Conservation (phyloP, 164 flowering plant species). For the Macadamia integrifolia region DNA sequence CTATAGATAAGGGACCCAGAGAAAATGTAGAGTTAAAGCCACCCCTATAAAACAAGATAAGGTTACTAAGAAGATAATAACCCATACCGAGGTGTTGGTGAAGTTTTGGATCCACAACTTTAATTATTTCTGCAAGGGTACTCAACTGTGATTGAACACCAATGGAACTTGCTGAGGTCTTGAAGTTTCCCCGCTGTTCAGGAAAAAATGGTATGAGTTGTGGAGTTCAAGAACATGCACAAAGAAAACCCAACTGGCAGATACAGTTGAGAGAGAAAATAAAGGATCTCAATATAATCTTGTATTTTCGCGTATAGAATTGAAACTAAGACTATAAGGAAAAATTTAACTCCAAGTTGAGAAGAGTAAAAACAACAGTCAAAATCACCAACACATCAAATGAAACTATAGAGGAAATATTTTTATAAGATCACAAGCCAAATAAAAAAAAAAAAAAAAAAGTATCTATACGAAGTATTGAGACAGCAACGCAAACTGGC, state of each 20-base stretch:
- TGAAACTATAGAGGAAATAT: not conserved
- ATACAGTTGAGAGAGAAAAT: not conserved
- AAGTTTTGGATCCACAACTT: conserved; percentile 80
- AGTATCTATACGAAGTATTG: too few species aligned
- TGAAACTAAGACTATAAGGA: not conserved
- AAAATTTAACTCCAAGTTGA: not conserved
- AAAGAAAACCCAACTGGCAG: not conserved
- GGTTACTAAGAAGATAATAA: not conserved
- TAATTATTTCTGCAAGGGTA: conserved; percentile 60
- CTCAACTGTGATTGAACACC: conserved; percentile 87
- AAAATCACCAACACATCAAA: not conserved
- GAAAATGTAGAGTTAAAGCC: not conserved
- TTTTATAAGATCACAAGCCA: not conserved
- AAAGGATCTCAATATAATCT: not conserved
- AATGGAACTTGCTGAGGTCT: conserved; percentile 51
- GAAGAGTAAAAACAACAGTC: not conserved
- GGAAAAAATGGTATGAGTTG: conserved; percentile 13
- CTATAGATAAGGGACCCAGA: not conserved
- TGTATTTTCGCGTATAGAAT: not conserved
- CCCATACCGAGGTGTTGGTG: conserved; percentile 88
- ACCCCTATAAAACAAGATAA: not conserved
- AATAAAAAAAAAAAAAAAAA: not conserved
- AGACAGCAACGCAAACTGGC: too few species aligned
- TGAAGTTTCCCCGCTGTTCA: conserved; percentile 77
- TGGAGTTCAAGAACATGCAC: not conserved